These are phyloP conservation scores for Haberlea rhodopensis DNA, from an alignment of 257 asterid genomes.

Conservation along the genomic window DNA sequence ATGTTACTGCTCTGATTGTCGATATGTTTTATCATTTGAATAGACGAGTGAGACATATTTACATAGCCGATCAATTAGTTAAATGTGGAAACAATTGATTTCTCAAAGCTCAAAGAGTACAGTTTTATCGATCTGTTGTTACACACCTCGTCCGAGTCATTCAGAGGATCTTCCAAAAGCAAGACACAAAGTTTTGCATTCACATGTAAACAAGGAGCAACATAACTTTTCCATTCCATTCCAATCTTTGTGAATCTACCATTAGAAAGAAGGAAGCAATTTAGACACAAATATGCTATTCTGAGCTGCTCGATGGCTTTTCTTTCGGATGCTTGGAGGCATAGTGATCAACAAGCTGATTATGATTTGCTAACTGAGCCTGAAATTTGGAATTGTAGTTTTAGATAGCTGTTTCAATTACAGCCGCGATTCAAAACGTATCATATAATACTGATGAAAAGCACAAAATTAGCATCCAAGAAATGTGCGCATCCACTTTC, in stretches of 20 bases:
- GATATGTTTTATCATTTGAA: neutral
- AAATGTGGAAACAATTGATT: neutral
- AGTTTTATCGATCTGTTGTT: too few relatives aligned
- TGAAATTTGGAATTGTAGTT: constrained; percentile 30
- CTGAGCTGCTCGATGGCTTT: constrained; percentile 74
- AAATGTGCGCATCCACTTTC: neutral
- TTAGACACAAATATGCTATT: constrained; percentile 31
- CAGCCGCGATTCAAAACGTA: too few relatives aligned
- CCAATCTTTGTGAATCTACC: too few relatives aligned
- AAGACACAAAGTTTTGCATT: too few relatives aligned
- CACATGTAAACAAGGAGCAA: too few relatives aligned
- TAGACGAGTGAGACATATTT: neutral
- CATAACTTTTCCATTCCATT: neutral
- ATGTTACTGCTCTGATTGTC: too few relatives aligned
- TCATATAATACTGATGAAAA: too few relatives aligned
- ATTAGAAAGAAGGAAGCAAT: neutral
- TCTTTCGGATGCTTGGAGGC: constrained; percentile 94
- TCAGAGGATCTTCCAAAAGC: too few relatives aligned
- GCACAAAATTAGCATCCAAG: neutral
- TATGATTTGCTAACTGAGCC: constrained; percentile 80
- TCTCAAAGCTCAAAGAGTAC: too few relatives aligned
- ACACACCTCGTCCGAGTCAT: too few relatives aligned
- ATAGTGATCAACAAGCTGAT: constrained; percentile 81
- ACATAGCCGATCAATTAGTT: neutral
- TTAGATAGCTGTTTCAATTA: neutral